Conservation (phyloP, 768 basidiomycete species). For the Favolaschia claudopus region DNA sequence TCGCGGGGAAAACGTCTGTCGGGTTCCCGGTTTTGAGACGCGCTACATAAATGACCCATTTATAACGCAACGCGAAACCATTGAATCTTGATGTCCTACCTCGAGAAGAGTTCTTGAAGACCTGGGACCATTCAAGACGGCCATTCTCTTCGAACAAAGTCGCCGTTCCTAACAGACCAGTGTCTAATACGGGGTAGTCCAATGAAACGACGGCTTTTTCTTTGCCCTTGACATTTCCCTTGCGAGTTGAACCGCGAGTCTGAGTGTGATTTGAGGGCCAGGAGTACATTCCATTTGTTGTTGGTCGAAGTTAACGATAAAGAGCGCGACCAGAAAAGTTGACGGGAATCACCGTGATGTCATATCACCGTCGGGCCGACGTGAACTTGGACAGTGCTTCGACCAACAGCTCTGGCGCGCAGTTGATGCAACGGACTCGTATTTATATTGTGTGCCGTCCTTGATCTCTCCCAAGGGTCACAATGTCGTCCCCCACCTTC, state of each 20-base stretch:
- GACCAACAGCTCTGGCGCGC: conserved; percentile 17
- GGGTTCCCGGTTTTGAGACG: conserved; percentile 37
- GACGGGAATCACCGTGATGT: background rate
- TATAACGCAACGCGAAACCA: conserved; percentile 12
- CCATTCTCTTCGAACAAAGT: conserved; percentile 56
- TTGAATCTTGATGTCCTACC: conserved; percentile 28
- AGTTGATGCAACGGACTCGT: too few species aligned
- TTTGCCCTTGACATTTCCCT: conserved; percentile 42
- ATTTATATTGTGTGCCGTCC: too few species aligned
- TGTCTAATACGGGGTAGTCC: conserved; percentile 63
- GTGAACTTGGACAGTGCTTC: too few species aligned
- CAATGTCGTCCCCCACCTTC: conserved; percentile 11
- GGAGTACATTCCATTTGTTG: conserved; percentile 75
- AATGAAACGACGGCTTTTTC: conserved; percentile 33
- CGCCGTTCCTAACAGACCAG: conserved; percentile 62
- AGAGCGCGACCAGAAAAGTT: too few species aligned
- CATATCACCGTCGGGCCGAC: conserved; percentile 32
- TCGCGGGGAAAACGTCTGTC: conserved; percentile 65
- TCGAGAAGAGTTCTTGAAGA: conserved; percentile 38
- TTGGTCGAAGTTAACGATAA: background rate
- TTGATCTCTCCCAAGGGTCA: too few species aligned
- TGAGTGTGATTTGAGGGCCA: conserved; percentile 67
- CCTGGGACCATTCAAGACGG: conserved; percentile 60
- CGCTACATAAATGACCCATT: background rate
- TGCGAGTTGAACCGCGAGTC: conserved; percentile 25